Evolutionary conservation across 768 basidiomycete genomes (phyloP).

Genomic region (Mycena venus): DNA sequence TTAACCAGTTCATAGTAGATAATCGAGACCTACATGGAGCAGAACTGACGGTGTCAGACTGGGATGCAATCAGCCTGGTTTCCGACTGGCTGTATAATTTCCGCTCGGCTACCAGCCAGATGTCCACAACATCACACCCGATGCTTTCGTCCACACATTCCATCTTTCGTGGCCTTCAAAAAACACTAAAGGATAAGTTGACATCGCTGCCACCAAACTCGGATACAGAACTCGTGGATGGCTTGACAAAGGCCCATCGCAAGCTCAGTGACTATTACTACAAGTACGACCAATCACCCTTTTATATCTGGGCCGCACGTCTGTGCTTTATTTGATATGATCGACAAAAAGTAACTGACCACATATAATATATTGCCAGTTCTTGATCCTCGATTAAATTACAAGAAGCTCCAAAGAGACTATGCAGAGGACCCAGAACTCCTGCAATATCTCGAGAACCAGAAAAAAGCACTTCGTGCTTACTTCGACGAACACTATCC

Average conservation of each 20-base stretch:
- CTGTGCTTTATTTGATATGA: neutral
- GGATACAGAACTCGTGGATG: conserved; percentile 2
- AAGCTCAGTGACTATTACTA: conserved; percentile 27
- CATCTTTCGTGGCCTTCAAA: conserved; percentile 21
- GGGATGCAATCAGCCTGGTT: conserved; percentile 27
- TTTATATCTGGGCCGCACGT: conserved; percentile 31
- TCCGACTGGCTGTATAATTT: conserved; percentile 25
- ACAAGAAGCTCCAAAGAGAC: neutral
- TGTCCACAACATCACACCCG: conserved; percentile 34
- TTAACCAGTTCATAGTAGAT: conserved; percentile 11
- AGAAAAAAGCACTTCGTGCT: neutral
- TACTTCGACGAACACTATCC: neutral
- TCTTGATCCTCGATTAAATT: neutral
- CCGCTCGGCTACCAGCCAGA: conserved; percentile 32
- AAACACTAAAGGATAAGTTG: conserved; percentile 7
- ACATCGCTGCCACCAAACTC: neutral
- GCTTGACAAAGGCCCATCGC: conserved; percentile 12
- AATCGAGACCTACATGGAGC: conserved; percentile 17
- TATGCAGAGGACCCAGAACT: neutral
- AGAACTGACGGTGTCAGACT: conserved; percentile 21
- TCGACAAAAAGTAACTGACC: neutral
- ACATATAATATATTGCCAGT: neutral
- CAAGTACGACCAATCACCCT: conserved; percentile 17
- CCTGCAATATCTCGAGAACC: neutral
- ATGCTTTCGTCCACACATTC: conserved; percentile 28